Conservation (phyloP, 2,329 filamentous ascomycete genomes). For the Trichoderma guizhouense region DNA sequence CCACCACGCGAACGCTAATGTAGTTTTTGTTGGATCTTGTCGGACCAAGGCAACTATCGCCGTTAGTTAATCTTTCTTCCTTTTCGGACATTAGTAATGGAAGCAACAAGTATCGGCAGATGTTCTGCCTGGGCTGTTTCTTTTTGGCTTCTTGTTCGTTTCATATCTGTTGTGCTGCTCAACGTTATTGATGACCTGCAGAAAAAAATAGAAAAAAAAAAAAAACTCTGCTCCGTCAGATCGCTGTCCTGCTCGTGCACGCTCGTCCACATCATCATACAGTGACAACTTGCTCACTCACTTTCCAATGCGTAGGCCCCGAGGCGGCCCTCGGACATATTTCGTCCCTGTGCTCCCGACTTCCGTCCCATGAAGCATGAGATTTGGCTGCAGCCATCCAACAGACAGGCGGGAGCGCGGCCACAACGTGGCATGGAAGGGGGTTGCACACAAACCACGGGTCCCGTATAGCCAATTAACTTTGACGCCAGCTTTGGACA, state of each 20-base stretch:
- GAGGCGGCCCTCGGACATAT: constrained; percentile 1
- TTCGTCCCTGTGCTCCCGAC: constrained; percentile 1
- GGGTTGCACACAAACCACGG: background rate
- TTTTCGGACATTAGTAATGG: background rate
- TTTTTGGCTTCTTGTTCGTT: background rate
- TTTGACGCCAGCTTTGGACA: background rate
- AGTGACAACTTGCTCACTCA: background rate
- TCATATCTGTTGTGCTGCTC: background rate
- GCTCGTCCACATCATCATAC: background rate
- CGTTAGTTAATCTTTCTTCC: background rate
- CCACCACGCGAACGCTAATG: background rate
- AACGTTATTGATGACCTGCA: background rate
- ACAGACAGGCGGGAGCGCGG: constrained; percentile 16
- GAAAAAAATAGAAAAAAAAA: background rate
- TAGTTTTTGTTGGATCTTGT: background rate
- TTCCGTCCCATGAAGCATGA: constrained; percentile 6
- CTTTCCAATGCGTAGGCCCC: background rate
- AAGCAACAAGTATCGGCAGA: background rate
- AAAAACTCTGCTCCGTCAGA: background rate
- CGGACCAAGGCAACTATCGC: background rate
- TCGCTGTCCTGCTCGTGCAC: background rate
- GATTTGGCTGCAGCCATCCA: constrained; percentile 16
- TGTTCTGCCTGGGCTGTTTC: background rate
- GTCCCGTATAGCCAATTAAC: background rate
- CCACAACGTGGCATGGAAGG: constrained; percentile 14